Conservation (phyloP, 2,329 filamentous ascomycete genomes). For the Curvularia eragrostidis region DNA sequence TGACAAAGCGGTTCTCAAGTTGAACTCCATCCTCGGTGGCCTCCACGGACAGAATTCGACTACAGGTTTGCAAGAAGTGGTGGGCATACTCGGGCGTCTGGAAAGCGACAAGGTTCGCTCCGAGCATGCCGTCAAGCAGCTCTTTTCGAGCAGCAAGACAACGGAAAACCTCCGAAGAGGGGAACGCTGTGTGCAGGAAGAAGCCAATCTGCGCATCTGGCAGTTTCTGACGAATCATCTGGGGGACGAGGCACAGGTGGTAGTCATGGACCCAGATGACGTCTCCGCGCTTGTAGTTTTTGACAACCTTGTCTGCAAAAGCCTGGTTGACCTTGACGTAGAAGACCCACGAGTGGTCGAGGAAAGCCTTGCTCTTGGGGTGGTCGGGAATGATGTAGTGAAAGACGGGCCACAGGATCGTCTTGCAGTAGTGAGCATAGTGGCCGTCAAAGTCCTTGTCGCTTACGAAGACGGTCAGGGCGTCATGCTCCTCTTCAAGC, state of each 20-base stretch:
- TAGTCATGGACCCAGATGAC: slow-evolving; percentile 97
- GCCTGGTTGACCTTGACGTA: slow-evolving; percentile 92
- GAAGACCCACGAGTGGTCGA: slow-evolving; percentile 95
- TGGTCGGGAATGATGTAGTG: slow-evolving; percentile 98
- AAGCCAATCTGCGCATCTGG: slow-evolving; percentile 96
- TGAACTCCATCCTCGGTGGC: slow-evolving; percentile 87
- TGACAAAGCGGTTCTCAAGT: slow-evolving; percentile 90
- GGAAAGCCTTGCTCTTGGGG: slow-evolving; percentile 96
- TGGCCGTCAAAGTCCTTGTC: slow-evolving; percentile 95
- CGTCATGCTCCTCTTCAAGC: slow-evolving; percentile 80
- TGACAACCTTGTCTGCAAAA: slow-evolving; percentile 88
- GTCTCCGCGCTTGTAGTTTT: slow-evolving; percentile 92
- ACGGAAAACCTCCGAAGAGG: slow-evolving; percentile 93
- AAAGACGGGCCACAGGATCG: slow-evolving; percentile 96
- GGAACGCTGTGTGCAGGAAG: slow-evolving; percentile 94
- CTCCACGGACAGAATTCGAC: slow-evolving; percentile 86
- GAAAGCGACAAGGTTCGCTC: slow-evolving; percentile 90
- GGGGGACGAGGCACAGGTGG: slow-evolving; percentile 85
- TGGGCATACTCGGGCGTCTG: slow-evolving; percentile 92
- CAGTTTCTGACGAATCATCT: slow-evolving; percentile 86
- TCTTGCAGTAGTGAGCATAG: slow-evolving; percentile 96
- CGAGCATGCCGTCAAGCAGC: slow-evolving; percentile 89
- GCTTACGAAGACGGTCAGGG: slow-evolving; percentile 81
- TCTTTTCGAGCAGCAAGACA: slow-evolving; percentile 87
- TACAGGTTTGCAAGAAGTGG: slow-evolving; percentile 96